Base-by-base conservation (phyloP, 352 stramenopile species). In the Phytophthora uliginosa region DNA sequence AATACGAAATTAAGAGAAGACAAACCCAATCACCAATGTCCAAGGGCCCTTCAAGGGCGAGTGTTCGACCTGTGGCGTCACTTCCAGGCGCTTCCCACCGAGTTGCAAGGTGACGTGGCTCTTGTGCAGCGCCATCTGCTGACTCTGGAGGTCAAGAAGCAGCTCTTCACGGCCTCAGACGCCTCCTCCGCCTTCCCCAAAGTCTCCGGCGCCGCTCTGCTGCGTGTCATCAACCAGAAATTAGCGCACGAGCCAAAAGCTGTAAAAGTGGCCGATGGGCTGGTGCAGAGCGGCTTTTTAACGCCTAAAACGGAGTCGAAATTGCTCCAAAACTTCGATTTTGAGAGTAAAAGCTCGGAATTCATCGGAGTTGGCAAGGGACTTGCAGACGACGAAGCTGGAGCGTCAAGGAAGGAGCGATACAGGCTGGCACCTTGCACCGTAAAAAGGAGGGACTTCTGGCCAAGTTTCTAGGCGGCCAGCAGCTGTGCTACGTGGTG, bases 11-110 rank as follows among this genome's bases (percentile, higher is more conserved):
- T 56, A 59, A 24, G 6, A 33, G 15, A n/a, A 5, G 8, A 51
- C 42, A 8, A 9, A 51, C 10, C 42, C 15, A 50, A 50, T 50
- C 15, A 50, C 15, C 42, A 12, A 54, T 70, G 15, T 59, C 54
- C 36, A 73, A 73, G n/a, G 42, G 75, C 72, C 48, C 71, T 80
- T n/a, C 63, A 80, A 17, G 76, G 76, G 26, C 72, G 76, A n/a
- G 76, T 80, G 50, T 84, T 84, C 53, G 77, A 82, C 56, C 63
- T 76, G 38, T 80, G 60, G 68, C 70, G 71, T 34, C 71, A 74
- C 62, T 82, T 80, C 60, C 73, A 80, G 63, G 63, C 71, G 36
- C 71, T 82, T 5, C 63, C 72, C 26, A 58, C 56, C 15, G 61
- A 65, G 31, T 48, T 78, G 17, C 65, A 69, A 48, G 28, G 53